Base-by-base conservation (phyloP, 441 rosid species). In the Erodium trifolium region DNA sequence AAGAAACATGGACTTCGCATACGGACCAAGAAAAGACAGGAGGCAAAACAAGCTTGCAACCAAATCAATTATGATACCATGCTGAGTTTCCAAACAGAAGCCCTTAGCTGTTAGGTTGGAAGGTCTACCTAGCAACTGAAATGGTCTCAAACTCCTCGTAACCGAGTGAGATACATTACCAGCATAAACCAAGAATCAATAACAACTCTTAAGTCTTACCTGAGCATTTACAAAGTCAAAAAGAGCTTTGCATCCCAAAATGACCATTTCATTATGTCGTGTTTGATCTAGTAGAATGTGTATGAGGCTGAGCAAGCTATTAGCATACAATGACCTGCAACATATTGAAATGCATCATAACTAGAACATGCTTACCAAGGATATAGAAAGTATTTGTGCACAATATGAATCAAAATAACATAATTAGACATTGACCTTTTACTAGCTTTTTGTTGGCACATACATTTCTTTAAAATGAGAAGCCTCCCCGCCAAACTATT, bases 261-360 rank as follows among this genome's bases (percentile, higher is more conserved):
- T 83, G 81, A 76, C 90, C 82, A 94, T 76, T 78, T 87, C 96
- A 23, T 85, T 89, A 43, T 83, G 89, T 72, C 57, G 85, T 18
- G 86, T 80, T 81, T 90, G 92, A 75, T 94, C 99, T 81, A 91
- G 79, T 78, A 94, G 92, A 64, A 86, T 78, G 65, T 91, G 92
- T 67, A 88, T 76, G 68, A 91, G 79, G 74, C 82, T 87, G 70
- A 94, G 77, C 72, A 91, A 84, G 82, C 97, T 91, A 84, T 85
- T 79, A 17, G 96, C 87, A 86, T 86, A 90, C 16, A 92, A 80
- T 47, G 97, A 89, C 94, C 99, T 91, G 89, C 83, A 35, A 60
- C 65, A 60, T 9, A 59, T 51, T 60, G 65, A 11, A 59, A 19
- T 23, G n/a, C 19, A 60, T 60, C 35, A 19, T 60, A 23, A 9